Evolutionary conservation across 441 rosid genomes (phyloP), one percentile per base, ranked within the genome.

Genomic region (Syzygium syzygioides): DNA sequence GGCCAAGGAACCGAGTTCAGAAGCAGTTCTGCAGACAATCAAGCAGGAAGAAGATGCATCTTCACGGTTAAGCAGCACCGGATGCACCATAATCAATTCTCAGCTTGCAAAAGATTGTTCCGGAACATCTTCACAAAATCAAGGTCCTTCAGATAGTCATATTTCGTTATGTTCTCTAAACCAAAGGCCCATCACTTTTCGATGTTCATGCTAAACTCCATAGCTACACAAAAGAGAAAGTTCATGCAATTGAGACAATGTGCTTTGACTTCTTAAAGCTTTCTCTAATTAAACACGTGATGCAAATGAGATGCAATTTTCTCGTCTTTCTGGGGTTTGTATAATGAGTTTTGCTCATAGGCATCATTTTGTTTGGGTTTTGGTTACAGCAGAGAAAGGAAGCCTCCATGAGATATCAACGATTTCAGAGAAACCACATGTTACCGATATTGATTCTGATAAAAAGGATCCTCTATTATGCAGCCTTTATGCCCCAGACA

Each of bases 41-140:
- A 85, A 86, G 87, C 62, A 64, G 57, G 92, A 85, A 85, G 89
- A 90, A 89, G 90, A 91, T 87, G 89, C 62, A 85, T 64, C 91
- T 85, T 87, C 92, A 32, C 86, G n/a, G 37, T 89, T 55, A 79
- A 76, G 64, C 89, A 76, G 85, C 83, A 54, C 30, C 30, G 57
- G 66, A 87, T 85, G 86, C 56, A 85, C 71, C 80, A 84, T 14
- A 56, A 89, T 71, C 84, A 86, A 86, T 71, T 87, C 86, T 9
- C 86, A 86, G 88, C 85, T 87, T 87, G 92, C 62, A 64, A 87
- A 89, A 86, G 89, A 89, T 85, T 88, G 86, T 89, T 68, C 87
- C 45, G 85, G 85, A 88, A 62, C 71, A 60, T 87, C 91, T 88
- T 91, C 87, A 50, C 85, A 87, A 87, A 52, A 90, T 17, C 83